phyloP scores from a whole-genome alignment of 2,329 filamentous ascomycete genomes.

The Apiospora aurea region DNA sequence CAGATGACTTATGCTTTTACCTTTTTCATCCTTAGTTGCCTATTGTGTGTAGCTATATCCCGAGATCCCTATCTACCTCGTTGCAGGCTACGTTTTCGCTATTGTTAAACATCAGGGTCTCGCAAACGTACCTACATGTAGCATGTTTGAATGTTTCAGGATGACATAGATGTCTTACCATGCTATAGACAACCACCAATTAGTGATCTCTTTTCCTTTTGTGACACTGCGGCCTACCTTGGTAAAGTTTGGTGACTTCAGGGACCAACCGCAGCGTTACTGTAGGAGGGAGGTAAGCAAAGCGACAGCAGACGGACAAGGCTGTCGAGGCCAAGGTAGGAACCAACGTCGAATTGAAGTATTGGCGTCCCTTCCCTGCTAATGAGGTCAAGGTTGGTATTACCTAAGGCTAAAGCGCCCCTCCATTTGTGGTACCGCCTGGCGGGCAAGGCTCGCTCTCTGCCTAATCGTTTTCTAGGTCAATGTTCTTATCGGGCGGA shows the following conservation, averaged over 20 bases:
- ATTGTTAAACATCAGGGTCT: background rate
- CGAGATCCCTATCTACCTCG: background rate
- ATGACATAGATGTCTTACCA: background rate
- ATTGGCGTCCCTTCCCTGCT: background rate
- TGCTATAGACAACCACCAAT: background rate
- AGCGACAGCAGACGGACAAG: background rate
- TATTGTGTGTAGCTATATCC: background rate
- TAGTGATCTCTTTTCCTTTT: background rate
- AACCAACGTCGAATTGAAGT: background rate
- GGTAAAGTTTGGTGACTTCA: background rate
- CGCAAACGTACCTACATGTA: background rate
- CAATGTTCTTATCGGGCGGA: background rate
- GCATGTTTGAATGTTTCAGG: background rate
- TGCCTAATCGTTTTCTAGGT: conserved; percentile 16
- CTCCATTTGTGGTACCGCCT: conserved; percentile 21
- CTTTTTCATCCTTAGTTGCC: background rate
- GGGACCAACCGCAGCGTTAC: background rate
- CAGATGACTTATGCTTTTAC: background rate
- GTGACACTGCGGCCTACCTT: background rate
- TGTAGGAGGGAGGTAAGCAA: background rate
- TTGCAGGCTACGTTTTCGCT: background rate
- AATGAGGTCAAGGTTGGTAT: background rate
- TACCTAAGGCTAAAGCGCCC: conserved; percentile 15
- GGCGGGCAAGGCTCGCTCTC: background rate
- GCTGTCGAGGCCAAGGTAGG: background rate